These are phyloP conservation scores for Carpinus viminea DNA, from an alignment of 306 rosid genomes.

Conservation along the genomic window DNA sequence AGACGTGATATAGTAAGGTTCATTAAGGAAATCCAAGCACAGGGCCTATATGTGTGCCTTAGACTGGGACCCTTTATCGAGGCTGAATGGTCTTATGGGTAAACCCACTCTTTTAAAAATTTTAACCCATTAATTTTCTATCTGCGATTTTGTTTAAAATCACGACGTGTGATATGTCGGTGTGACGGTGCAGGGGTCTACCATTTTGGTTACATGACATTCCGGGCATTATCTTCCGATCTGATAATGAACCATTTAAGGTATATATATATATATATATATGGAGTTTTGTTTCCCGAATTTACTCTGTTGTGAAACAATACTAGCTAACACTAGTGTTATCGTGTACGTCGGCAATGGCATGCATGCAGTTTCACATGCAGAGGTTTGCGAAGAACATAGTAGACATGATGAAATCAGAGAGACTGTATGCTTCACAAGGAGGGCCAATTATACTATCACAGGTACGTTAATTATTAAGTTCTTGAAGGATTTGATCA, in stretches of 20 bases:
- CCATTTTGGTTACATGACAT: slow-evolving; percentile 82
- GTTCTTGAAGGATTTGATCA: not conserved
- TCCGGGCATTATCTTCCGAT: slow-evolving; percentile 69
- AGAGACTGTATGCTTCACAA: slow-evolving; percentile 73
- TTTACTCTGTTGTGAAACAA: not conserved
- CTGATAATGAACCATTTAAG: slow-evolving; percentile 79
- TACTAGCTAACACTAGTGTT: not conserved
- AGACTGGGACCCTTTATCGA: slow-evolving; percentile 92
- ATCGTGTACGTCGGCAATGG: slow-evolving; percentile 19
- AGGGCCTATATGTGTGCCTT: slow-evolving; percentile 75
- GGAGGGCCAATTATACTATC: slow-evolving; percentile 92
- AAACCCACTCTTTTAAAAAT: not conserved
- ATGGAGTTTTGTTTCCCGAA: not conserved
- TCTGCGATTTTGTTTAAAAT: too few relatives aligned
- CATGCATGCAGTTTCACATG: slow-evolving; percentile 57
- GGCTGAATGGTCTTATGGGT: slow-evolving; percentile 90
- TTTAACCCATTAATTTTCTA: too few relatives aligned
- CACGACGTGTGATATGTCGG: too few relatives aligned
- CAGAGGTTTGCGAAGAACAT: slow-evolving; percentile 61
- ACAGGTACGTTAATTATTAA: slow-evolving; percentile 45
- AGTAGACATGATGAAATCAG: slow-evolving; percentile 77
- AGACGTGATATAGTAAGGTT: slow-evolving; percentile 62
- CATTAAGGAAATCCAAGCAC: slow-evolving; percentile 70
- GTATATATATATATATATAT: slow-evolving; percentile 34
- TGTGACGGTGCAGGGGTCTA: slow-evolving; percentile 59